These are phyloP conservation scores for Tricholoma terreum DNA, from an alignment of 768 basidiomycete species.

Conservation along the genomic window DNA sequence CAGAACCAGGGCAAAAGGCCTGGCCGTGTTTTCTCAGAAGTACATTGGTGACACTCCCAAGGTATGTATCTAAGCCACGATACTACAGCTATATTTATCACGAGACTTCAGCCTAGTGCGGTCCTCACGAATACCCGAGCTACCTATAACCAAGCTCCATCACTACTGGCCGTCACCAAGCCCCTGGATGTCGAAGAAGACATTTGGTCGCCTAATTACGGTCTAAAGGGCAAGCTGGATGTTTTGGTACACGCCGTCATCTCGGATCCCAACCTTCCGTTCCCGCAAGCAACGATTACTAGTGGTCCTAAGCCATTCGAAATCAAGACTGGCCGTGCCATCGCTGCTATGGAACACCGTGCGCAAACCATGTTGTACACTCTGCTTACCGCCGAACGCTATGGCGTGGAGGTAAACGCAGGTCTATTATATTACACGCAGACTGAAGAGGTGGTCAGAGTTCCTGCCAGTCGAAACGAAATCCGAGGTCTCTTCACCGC, in stretches of 20 bases:
- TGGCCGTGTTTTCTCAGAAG: constrained; percentile 58
- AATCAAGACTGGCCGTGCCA: constrained; percentile 88
- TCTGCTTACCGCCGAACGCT: constrained; percentile 86
- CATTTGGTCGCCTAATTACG: constrained; percentile 94
- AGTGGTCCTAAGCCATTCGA: constrained; percentile 60
- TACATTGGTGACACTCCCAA: constrained; percentile 68
- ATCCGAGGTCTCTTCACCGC: constrained; percentile 76
- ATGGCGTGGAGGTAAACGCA: constrained; percentile 72
- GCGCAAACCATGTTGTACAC: constrained; percentile 99
- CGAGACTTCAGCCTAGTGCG: constrained; percentile 52
- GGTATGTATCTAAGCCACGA: constrained; percentile 32
- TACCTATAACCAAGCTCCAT: constrained; percentile 35
- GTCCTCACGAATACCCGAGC: constrained; percentile 63
- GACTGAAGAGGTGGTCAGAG: constrained; percentile 79
- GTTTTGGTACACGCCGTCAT: constrained; percentile 77
- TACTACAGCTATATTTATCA: not conserved
- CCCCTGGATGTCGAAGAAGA: constrained; percentile 93
- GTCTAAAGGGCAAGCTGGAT: constrained; percentile 94
- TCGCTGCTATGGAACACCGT: constrained; percentile 83
- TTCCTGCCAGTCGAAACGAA: constrained; percentile 79
- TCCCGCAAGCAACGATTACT: constrained; percentile 21
- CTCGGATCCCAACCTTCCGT: constrained; percentile 38
- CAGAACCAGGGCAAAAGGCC: constrained; percentile 56
- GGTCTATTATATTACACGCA: constrained; percentile 96
- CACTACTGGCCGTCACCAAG: constrained; percentile 67